phyloP scores from a whole-genome alignment of 768 basidiomycete genomes.

The Mycena vitilis region DNA sequence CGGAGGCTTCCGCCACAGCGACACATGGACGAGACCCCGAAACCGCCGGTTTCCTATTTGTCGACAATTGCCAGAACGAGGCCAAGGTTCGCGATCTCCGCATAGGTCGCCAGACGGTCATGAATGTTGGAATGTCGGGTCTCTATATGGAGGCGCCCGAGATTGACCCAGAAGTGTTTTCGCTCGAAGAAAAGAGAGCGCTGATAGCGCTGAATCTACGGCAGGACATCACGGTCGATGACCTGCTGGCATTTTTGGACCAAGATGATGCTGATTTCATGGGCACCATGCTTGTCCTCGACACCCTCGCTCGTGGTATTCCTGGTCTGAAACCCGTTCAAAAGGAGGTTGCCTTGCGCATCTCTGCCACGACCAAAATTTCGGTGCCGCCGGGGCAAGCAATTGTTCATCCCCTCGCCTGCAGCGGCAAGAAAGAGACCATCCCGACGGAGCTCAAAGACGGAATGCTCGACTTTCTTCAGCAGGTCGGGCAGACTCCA shows the following conservation, averaged over 20 bases:
- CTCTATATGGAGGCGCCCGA: conserved; percentile 9
- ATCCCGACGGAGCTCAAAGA: conserved; percentile 8
- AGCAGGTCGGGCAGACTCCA: conserved; percentile 28
- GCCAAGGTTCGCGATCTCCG: conserved; percentile 2
- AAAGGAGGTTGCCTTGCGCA: not conserved
- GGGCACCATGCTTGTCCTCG: not conserved
- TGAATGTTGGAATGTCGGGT: conserved; percentile 22
- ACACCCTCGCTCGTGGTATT: not conserved
- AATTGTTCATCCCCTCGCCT: conserved; percentile 8
- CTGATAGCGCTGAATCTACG: not conserved
- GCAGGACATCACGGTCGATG: conserved; percentile 6
- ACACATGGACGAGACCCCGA: not conserved
- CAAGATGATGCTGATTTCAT: conserved; percentile 6
- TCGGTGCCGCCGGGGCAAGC: not conserved
- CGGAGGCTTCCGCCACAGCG: not conserved
- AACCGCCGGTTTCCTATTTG: not conserved
- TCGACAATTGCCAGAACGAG: conserved; percentile 13
- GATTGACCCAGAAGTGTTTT: not conserved
- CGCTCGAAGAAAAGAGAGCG: conserved; percentile 1
- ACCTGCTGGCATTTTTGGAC: conserved; percentile 8
- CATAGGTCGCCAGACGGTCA: conserved; percentile 4
- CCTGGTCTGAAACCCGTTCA: not conserved
- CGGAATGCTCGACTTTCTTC: not conserved
- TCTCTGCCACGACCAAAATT: not conserved
- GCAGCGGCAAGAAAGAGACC: conserved; percentile 11